Evolutionary conservation across 2,329 filamentous ascomycete genomes (phyloP), one percentile per base, ranked within the genome.

Genomic region (Allantophomopsis lycopodina): DNA sequence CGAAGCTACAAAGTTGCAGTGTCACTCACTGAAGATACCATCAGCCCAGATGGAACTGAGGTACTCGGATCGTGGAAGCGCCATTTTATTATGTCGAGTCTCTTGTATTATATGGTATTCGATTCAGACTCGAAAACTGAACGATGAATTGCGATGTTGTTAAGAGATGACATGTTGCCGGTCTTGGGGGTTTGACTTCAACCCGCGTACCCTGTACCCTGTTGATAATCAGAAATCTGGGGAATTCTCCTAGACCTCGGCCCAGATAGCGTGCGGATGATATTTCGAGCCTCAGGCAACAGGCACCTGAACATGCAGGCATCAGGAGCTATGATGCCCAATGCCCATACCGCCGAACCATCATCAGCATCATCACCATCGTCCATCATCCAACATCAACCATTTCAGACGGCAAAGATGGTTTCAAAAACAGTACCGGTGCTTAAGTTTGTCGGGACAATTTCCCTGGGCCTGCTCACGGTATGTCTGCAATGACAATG

Each of bases 401-500:
- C 18, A 28, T 12, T 28, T 8, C 8, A 12, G 5, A 28, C 23
- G 7, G 8, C 23, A 13, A 39, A 16, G 7, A 39, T 86, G 74
- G 69, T 75, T 51, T 75, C 72, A 51, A 76, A 70, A 52, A 76
- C 77, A 55, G 69, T 94, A 55, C 79, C 84, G 41, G 64, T 82
- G 59, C 76, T 83, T 65, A 95, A 96, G 66, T 94, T 95, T 59
- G 82, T 95, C 50, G 89, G 89, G 55, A 93, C 86, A 38, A 75
- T 94, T 49, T 89, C 83, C 52, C 71, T 95, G 42, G 89, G 89
- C 46, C 71, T 95, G 42, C 64, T 94, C 59, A 94, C 87, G 43
- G 87, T 94, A 73, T 54, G 81, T 67, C 44, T 40, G 36, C 16
- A 40, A 41, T 38, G 5, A 32, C 15, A 37, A 18, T 18, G 15